Conservation (phyloP, 1,284 basidiomycete species). For the Athelia psychrophila region DNA sequence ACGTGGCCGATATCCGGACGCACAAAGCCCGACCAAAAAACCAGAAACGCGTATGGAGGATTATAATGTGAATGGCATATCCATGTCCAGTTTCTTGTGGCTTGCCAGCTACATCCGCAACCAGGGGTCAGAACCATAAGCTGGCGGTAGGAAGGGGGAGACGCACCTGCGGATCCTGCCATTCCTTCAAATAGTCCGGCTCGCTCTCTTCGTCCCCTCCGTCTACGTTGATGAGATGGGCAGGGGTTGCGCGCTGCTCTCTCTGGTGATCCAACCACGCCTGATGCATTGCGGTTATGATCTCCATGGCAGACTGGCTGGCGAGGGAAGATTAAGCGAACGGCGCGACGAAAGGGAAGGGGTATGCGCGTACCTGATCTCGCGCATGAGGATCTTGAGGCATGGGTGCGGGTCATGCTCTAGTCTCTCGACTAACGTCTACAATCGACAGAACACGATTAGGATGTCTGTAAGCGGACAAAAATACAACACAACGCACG, state of each 20-base stretch:
- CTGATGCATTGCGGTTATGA: neutral
- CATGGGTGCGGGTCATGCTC: neutral
- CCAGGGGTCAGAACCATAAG: neutral
- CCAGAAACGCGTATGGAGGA: neutral
- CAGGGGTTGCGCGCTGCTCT: neutral
- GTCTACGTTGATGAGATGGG: neutral
- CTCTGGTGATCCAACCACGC: neutral
- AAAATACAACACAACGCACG: neutral
- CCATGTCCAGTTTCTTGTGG: constrained; percentile 1
- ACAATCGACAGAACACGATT: too few relatives aligned
- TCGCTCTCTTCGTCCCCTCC: neutral
- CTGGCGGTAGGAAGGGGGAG: neutral
- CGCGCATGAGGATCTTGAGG: neutral
- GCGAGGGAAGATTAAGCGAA: neutral
- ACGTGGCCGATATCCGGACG: neutral
- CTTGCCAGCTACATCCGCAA: neutral
- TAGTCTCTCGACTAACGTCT: too few relatives aligned
- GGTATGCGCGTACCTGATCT: neutral
- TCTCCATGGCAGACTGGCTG: neutral
- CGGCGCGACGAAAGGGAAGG: neutral
- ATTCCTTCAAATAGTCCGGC: neutral
- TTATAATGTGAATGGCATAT: neutral
- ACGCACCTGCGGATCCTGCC: neutral
- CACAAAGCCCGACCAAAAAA: neutral
- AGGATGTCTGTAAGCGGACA: too few relatives aligned